Evolutionary conservation across 805 yeast species (phyloP).

Genomic region (Dipodascus albidus): DNA sequence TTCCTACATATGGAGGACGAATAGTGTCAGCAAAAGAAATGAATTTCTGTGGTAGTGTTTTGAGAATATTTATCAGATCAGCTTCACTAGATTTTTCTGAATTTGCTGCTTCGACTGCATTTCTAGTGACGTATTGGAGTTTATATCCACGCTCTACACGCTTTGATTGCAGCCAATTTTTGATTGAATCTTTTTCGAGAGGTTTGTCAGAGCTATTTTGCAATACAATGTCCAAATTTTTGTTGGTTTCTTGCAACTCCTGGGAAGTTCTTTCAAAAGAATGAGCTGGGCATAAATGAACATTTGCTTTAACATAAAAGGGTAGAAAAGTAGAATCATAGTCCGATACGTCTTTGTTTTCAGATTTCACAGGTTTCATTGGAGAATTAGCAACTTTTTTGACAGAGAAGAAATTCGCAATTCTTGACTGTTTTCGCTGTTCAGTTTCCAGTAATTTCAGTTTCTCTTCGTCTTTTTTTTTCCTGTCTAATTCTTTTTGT

Average conservation of each 20-base stretch:
- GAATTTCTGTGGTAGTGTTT: constrained; percentile 21
- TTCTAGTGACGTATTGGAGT: constrained; percentile 13
- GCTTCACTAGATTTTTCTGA: constrained; percentile 12
- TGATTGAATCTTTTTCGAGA: neutral
- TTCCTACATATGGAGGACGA: constrained; percentile 43
- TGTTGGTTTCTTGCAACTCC: constrained; percentile 6
- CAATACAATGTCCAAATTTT: constrained; percentile 8
- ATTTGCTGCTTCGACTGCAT: constrained; percentile 13
- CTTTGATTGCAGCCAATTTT: constrained; percentile 5
- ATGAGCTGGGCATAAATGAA: constrained; percentile 12
- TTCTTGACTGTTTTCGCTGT: constrained; percentile 14
- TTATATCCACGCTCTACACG: constrained; percentile 13
- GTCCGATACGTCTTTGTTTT: constrained; percentile 12
- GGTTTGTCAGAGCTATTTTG: neutral
- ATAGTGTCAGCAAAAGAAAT: constrained; percentile 38
- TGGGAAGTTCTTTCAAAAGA: constrained; percentile 6
- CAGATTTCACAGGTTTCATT: constrained; percentile 5
- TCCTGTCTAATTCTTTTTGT: constrained; percentile 12
- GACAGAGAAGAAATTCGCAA: constrained; percentile 15
- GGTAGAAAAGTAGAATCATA: constrained; percentile 23
- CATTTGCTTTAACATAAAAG: constrained; percentile 21
- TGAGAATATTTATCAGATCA: constrained; percentile 10
- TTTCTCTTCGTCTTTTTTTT: constrained; percentile 8
- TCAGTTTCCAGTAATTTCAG: constrained; percentile 9
- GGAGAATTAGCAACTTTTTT: constrained; percentile 5